Conservation (phyloP, 2,329 filamentous ascomycete species). For the Pseudocercospora cruenta region DNA sequence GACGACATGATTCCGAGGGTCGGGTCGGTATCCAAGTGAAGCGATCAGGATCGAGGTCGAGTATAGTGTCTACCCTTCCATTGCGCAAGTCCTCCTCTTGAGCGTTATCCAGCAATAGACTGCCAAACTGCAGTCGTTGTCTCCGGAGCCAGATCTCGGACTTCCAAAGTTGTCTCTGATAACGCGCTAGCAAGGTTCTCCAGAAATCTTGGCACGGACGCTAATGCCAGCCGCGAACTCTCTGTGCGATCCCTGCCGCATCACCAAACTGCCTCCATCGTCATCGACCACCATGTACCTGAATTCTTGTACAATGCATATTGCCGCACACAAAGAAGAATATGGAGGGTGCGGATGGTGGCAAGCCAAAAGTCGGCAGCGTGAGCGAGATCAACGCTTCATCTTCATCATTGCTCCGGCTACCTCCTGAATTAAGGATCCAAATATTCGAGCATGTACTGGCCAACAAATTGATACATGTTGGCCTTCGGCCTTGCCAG, state of each 20-base stretch:
- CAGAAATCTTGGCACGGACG: neutral
- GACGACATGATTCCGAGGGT: constrained; percentile 27
- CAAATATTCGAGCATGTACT: constrained; percentile 26
- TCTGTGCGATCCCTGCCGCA: neutral
- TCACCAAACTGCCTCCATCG: neutral
- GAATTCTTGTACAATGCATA: neutral
- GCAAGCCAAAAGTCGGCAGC: neutral
- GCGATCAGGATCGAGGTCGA: neutral
- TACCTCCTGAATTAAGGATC: constrained; percentile 22
- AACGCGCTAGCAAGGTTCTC: neutral
- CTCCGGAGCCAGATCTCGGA: neutral
- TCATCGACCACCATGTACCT: neutral
- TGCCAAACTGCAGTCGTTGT: constrained; percentile 12
- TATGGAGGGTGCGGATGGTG: neutral
- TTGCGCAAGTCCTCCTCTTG: neutral
- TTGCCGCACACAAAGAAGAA: neutral
- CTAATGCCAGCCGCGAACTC: neutral
- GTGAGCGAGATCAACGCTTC: neutral
- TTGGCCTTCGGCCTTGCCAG: constrained; percentile 17
- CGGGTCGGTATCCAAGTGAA: neutral
- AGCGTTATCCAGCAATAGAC: neutral
- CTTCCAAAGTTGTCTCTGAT: neutral
- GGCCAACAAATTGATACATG: constrained; percentile 19
- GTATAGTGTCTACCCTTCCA: neutral
- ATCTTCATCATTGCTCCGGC: constrained; percentile 15